These are phyloP conservation scores for Parmelia sp. DNA, from an alignment of 495 filamentous ascomycete species.

Conservation along the genomic window DNA sequence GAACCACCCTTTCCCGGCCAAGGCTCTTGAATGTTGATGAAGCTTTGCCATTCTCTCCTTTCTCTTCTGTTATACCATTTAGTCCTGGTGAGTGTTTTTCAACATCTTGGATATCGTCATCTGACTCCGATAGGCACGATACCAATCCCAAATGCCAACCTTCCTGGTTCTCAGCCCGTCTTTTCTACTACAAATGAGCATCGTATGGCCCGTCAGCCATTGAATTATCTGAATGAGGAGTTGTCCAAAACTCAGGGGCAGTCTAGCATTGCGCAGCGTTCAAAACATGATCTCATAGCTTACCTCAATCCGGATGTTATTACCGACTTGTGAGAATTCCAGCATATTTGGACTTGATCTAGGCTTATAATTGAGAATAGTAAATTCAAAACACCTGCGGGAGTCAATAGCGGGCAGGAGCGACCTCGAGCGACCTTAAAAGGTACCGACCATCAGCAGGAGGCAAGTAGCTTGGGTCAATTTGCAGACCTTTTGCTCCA, in stretches of 20 bases:
- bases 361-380: constrained; percentile 39
- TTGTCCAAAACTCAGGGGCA: constrained; percentile 23
- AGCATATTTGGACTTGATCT: constrained; percentile 14
- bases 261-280: constrained; percentile 32
- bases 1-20: not conserved
- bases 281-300: constrained; percentile 60
- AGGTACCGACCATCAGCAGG: constrained; percentile 20
- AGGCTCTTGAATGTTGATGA: constrained; percentile 64
- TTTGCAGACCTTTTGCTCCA: constrained; percentile 56
- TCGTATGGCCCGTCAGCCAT: constrained; percentile 36
- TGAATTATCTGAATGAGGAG: constrained; percentile 49
- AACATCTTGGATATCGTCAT: constrained; percentile 29
- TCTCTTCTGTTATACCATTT: constrained; percentile 85
- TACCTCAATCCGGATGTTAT: constrained; percentile 60
- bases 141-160: constrained; percentile 57
- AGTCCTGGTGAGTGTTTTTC: constrained; percentile 55
- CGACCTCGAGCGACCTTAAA: constrained; percentile 9
- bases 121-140: constrained; percentile 51
- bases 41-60: constrained; percentile 84
- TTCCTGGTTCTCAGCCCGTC: constrained; percentile 42
- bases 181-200: constrained; percentile 34
- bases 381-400: constrained; percentile 57
- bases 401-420: constrained; percentile 26
- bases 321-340: constrained; percentile 60
- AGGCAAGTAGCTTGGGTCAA: constrained; percentile 39